phyloP scores from a whole-genome alignment of 202 grass and related monocot species.

The Carex arenaria region DNA sequence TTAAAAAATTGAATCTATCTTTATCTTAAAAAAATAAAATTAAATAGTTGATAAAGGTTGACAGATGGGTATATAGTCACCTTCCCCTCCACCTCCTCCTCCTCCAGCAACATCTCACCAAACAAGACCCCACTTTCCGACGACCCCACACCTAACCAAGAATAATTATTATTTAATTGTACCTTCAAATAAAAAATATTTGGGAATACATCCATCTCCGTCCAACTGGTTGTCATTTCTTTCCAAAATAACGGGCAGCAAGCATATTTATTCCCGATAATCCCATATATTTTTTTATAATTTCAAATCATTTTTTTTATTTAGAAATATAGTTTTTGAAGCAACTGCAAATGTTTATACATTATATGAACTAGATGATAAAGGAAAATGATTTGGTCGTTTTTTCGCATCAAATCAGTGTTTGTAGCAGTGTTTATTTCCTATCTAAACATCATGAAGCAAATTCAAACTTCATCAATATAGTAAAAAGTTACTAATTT shows the following conservation, averaged over 20 bases:
- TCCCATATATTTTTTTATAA: too few relatives aligned
- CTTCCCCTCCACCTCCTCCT: background rate
- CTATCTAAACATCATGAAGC: background rate
- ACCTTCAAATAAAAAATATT: background rate
- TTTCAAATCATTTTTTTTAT: too few relatives aligned
- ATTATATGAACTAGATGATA: too few relatives aligned
- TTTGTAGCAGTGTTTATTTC: background rate
- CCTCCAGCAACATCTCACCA: conserved; percentile 24
- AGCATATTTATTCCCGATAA: too few relatives aligned
- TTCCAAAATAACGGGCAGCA: too few relatives aligned
- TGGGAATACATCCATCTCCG: background rate
- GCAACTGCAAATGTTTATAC: too few relatives aligned
- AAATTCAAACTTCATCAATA: background rate
- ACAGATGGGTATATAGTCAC: conserved; percentile 7
- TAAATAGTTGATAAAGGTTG: background rate
- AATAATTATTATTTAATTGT: background rate
- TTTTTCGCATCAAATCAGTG: background rate
- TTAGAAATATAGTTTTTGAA: too few relatives aligned
- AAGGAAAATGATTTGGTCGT: too few relatives aligned
- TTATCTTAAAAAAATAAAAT: background rate
- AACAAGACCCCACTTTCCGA: background rate
- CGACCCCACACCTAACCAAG: background rate
- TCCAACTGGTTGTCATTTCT: background rate
- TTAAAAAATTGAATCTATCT: too few relatives aligned
- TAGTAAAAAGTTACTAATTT: too few relatives aligned